These are phyloP conservation scores for Albifimbria verrucaria DNA, from an alignment of 2,329 filamentous ascomycete species.

Conservation along the genomic window DNA sequence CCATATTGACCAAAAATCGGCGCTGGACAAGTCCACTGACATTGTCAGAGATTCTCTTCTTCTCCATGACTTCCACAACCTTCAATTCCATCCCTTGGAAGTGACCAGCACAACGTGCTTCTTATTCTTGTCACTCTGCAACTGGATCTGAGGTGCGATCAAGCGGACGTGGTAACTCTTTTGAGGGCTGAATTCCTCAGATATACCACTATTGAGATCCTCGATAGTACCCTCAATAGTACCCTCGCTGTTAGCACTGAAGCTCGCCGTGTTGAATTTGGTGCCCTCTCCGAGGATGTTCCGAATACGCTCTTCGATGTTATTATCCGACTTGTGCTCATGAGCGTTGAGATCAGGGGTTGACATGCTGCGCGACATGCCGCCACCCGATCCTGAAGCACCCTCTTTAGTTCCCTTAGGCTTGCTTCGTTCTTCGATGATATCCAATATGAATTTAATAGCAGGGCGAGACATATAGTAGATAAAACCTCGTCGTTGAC, in stretches of 20 bases:
- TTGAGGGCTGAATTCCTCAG: constrained; percentile 82
- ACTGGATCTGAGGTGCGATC: constrained; percentile 94
- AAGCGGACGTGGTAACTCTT: constrained; percentile 93
- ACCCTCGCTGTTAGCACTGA: constrained; percentile 28
- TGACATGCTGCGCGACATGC: constrained; percentile 23
- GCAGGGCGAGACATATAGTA: constrained; percentile 96
- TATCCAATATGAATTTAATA: constrained; percentile 96
- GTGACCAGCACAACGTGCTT: constrained; percentile 97
- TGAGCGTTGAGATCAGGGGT: constrained; percentile 38
- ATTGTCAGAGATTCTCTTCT: constrained; percentile 83
- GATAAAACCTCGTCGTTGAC: constrained; percentile 90
- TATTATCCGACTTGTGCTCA: constrained; percentile 56
- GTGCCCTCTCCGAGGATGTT: constrained; percentile 82
- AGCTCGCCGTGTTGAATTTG: constrained; percentile 60
- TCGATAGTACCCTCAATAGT: constrained; percentile 46
- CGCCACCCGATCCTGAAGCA: constrained; percentile 23
- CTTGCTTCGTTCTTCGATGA: constrained; percentile 89
- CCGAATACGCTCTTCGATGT: constrained; percentile 81
- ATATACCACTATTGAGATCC: constrained; percentile 71
- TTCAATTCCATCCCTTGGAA: constrained; percentile 98
- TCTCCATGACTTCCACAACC: constrained; percentile 97
- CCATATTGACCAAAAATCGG: constrained; percentile 91
- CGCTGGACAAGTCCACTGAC: constrained; percentile 95
- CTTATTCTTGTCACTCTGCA: constrained; percentile 97
- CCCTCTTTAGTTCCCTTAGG: constrained; percentile 45